Base-by-base conservation (phyloP, 176 grass and related monocot species). In the Aegilops tauschii region DNA sequence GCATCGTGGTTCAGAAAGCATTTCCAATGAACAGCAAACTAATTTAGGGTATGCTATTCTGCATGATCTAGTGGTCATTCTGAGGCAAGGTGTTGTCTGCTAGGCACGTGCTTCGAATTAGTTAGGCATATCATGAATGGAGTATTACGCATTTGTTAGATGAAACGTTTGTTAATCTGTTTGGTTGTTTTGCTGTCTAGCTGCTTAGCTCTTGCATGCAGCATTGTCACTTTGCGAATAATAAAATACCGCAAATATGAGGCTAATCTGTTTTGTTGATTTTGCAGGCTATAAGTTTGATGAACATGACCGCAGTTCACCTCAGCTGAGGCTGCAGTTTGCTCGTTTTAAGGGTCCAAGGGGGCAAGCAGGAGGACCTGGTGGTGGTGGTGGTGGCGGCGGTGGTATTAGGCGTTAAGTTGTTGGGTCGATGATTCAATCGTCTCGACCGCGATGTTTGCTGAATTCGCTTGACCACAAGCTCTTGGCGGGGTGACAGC, bases 281-380 rank as follows among this genome's bases (percentile, higher is more conserved):
- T 93, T 91, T 95, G 84, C 91, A 95, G 93, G 93, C 80, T 95
- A 95, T 85, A 91, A 91, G 73, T 93, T 93, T 35, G 93, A 93
- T n/a, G 93, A 95, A 31, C 89, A 91, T 18, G 93, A 95, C 83
- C 93, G 91, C 64, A 90, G 83, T 80, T 95, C 93, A 3, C 77
- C 93, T 79, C 88, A 91, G 58, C 44, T 95, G 77, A 56, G 93
- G 8, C 91, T 95, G 61, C 93, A 95, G 74, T 95, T 80, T 77
- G 93, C 93, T 91, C 93, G 93, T 64, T 93, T 93, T 58, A 90
- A 86, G 10, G 93, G 93, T 83, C 93, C 93, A 21, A 93, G 91
- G 86, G 87, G 89, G 29, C 75, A 62, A 67, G 80, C 88, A 49
- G 93, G 93, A 39, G 93, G 93, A 79, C 93, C 93, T 85, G 90